These are phyloP conservation scores for Echium plantagineum DNA, from an alignment of 257 asterid species.

Conservation along the genomic window DNA sequence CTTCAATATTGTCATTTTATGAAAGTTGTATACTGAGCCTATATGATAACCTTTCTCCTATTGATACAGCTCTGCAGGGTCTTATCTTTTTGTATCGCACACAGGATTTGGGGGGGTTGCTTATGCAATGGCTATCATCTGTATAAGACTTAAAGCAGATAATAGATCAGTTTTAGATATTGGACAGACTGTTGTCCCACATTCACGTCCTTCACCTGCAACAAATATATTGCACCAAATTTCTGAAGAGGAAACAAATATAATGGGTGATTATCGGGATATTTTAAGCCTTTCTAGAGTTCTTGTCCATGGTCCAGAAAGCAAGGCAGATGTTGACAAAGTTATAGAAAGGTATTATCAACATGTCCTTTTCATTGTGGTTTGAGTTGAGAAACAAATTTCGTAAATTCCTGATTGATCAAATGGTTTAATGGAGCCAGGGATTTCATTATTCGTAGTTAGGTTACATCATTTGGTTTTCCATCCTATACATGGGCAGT, in stretches of 20 bases:
- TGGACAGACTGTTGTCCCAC: constrained; percentile 26
- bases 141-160: constrained; percentile 72
- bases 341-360: constrained; percentile 58
- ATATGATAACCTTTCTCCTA: too few species aligned
- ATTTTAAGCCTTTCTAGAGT: constrained; percentile 88
- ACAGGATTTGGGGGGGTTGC: constrained; percentile 99
- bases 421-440: too few species aligned
- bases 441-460: too few species aligned
- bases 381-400: background rate
- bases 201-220: constrained; percentile 22
- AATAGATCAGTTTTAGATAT: constrained; percentile 27
- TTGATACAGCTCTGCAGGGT: constrained; percentile 44
- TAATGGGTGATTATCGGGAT: constrained; percentile 83
- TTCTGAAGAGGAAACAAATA: constrained; percentile 58
- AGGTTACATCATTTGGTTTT: background rate
- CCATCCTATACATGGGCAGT: background rate
- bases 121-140: constrained; percentile 91
- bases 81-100: constrained; percentile 94
- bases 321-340: constrained; percentile 76
- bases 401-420: too few species aligned
- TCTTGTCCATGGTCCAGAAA: constrained; percentile 92
- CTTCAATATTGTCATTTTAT: too few species aligned
- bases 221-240: constrained; percentile 17
- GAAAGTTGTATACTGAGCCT: too few species aligned
- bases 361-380: background rate